Evolutionary conservation across 2,329 filamentous ascomycete species (phyloP).

Genomic region (Leptodontidium sp.): DNA sequence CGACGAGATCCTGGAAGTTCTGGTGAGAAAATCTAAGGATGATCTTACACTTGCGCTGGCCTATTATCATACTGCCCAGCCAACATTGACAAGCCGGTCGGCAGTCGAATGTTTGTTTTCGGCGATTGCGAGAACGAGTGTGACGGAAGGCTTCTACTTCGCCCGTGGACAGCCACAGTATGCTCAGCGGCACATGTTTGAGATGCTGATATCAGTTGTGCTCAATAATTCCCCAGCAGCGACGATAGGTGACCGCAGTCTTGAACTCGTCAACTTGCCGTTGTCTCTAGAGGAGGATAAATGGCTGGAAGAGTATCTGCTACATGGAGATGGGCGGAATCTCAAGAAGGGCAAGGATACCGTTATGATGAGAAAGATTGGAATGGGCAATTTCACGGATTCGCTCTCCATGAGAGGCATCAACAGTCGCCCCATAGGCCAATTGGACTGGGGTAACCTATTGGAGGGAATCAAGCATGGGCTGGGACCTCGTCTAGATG

Average conservation of each 20-base stretch:
- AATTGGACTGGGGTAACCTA: slow-evolving; percentile 44
- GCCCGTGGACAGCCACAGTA: slow-evolving; percentile 69
- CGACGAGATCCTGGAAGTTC: slow-evolving; percentile 78
- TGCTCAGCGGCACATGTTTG: slow-evolving; percentile 70
- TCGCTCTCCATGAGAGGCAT: slow-evolving; percentile 54
- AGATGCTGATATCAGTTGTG: slow-evolving; percentile 68
- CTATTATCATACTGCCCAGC: slow-evolving; percentile 80
- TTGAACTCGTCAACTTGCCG: slow-evolving; percentile 76
- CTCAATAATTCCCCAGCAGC: slow-evolving; percentile 53
- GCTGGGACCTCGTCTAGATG: slow-evolving; percentile 41
- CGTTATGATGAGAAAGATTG: slow-evolving; percentile 76
- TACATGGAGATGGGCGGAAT: slow-evolving; percentile 68
- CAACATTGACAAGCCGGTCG: slow-evolving; percentile 69
- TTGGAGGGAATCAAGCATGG: slow-evolving; percentile 43
- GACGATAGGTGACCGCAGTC: slow-evolving; percentile 61
- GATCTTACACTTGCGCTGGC: slow-evolving; percentile 75
- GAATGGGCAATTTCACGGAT: slow-evolving; percentile 66
- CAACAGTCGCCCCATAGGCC: slow-evolving; percentile 37
- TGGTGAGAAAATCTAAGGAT: slow-evolving; percentile 67
- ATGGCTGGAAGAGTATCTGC: slow-evolving; percentile 77
- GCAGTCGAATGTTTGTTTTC: slow-evolving; percentile 74
- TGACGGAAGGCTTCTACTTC: slow-evolving; percentile 79
- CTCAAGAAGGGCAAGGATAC: slow-evolving; percentile 75
- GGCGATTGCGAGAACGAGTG: slow-evolving; percentile 70
- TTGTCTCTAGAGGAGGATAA: slow-evolving; percentile 74